A percentile compares a stretch with the other conserved stretches of the same genome.
phyloP scores from a whole-genome alignment of 2,329 filamentous ascomycete species.

The Alternaria sp. region DNA sequence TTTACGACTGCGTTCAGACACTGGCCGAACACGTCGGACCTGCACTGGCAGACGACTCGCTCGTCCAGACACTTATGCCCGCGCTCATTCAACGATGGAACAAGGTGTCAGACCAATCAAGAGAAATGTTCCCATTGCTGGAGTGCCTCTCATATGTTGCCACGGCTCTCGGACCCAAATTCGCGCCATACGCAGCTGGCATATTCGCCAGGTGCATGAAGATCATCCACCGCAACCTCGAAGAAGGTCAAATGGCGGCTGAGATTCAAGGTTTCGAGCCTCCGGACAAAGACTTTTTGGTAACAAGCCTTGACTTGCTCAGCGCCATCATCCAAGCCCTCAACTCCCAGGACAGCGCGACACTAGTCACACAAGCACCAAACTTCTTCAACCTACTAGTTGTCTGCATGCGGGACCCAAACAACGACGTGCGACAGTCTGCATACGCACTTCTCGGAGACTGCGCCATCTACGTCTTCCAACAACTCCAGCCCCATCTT shows the following conservation, averaged over 20 bases:
- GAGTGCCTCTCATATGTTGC: slow-evolving; percentile 96
- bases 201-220: slow-evolving; percentile 88
- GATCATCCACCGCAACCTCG: slow-evolving; percentile 89
- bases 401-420: slow-evolving; percentile 89
- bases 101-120: slow-evolving; percentile 83
- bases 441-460: slow-evolving; percentile 94
- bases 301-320: slow-evolving; percentile 91
- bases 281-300: slow-evolving; percentile 95
- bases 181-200: slow-evolving; percentile 82
- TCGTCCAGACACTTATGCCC: slow-evolving; percentile 90
- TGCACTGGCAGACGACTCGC: slow-evolving; percentile 76
- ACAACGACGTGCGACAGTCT: slow-evolving; percentile 93
- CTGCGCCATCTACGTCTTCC: slow-evolving; percentile 90
- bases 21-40: slow-evolving; percentile 89
- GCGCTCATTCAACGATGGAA: slow-evolving; percentile 88
- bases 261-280: slow-evolving; percentile 73
- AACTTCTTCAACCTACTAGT: slow-evolving; percentile 88
- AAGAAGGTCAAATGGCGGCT: slow-evolving; percentile 75
- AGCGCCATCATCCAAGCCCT: slow-evolving; percentile 94
- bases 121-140: slow-evolving; percentile 92
- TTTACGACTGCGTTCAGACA: slow-evolving; percentile 98
- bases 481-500: slow-evolving; percentile 76
- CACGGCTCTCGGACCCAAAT: slow-evolving; percentile 79
- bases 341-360: slow-evolving; percentile 72
- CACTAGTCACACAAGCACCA: slow-evolving; percentile 76